A percentile compares a stretch with the other conserved stretches of the same genome.
Conservation (phyloP, 1,284 basidiomycete species). For the Papiliotrema fonsecae region DNA sequence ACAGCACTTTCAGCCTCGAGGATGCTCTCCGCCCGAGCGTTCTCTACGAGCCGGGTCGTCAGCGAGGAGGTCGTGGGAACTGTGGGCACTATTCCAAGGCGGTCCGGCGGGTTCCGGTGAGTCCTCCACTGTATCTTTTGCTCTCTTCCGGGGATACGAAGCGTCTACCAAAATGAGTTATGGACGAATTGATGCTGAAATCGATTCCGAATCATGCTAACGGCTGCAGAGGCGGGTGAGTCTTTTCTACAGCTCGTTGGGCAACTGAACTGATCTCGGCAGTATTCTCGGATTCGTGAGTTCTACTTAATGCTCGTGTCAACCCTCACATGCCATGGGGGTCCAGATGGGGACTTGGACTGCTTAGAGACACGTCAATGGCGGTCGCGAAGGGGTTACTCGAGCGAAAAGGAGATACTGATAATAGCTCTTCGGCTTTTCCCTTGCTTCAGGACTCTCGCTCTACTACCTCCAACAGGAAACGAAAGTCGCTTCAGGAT, state of each 20-base stretch:
- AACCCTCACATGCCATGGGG: too few relatives aligned
- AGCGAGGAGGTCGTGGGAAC: background rate
- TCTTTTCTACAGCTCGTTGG: background rate
- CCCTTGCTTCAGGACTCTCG: conserved; percentile 66
- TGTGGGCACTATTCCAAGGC: background rate
- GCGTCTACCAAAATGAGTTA: background rate
- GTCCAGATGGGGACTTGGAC: too few relatives aligned
- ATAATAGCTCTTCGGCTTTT: conserved; percentile 69
- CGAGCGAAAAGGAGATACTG: too few relatives aligned
- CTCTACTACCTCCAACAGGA: conserved; percentile 85
- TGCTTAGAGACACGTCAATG: too few relatives aligned
- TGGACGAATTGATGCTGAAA: too few relatives aligned
- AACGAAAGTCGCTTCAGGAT: conserved; percentile 77
- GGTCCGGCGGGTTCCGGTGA: conserved; percentile 3
- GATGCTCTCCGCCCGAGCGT: background rate
- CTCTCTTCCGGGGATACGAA: background rate
- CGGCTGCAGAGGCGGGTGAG: conserved; percentile 5
- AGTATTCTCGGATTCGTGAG: conserved; percentile 86
- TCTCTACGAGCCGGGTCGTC: background rate
- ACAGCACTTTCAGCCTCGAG: too few relatives aligned
- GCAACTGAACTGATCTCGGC: background rate
- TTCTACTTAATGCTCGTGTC: too few relatives aligned
- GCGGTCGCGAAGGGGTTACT: too few relatives aligned
- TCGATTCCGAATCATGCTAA: too few relatives aligned
- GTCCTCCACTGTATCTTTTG: background rate